Evolutionary conservation across 108 stramenopile genomes (phyloP).

Genomic region (Cyclostephanos tholiformis): DNA sequence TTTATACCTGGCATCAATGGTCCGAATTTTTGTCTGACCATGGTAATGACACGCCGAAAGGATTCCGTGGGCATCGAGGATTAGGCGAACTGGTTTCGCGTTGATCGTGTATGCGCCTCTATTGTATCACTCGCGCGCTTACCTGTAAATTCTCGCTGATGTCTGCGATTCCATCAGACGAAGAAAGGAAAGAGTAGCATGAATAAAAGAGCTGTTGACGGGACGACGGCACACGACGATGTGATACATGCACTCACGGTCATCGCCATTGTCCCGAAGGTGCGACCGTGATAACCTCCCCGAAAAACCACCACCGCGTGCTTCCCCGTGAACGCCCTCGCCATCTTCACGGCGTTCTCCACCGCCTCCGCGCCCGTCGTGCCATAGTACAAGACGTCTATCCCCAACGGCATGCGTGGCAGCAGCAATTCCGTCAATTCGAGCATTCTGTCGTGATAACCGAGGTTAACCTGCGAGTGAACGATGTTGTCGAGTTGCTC

Average conservation of each 20-base stretch:
- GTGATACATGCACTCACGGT: slow-evolving; percentile 48
- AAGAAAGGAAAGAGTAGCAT: not conserved
- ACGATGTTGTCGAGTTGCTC: slow-evolving; percentile 63
- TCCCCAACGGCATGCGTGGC: slow-evolving; percentile 27
- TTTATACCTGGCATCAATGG: slow-evolving; percentile 21
- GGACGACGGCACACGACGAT: not conserved
- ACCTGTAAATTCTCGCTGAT: slow-evolving; percentile 41
- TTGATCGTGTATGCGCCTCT: not conserved
- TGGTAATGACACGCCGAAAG: not conserved
- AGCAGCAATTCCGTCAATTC: slow-evolving; percentile 59
- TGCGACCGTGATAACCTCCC: slow-evolving; percentile 76
- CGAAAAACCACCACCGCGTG: slow-evolving; percentile 61
- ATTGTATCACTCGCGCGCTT: not conserved
- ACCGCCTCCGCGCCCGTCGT: slow-evolving; percentile 79
- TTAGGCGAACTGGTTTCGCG: not conserved
- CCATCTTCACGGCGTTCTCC: slow-evolving; percentile 72
- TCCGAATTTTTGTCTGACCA: slow-evolving; percentile 26
- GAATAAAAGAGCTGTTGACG: no score
- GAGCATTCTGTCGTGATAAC: slow-evolving; percentile 57
- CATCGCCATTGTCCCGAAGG: slow-evolving; percentile 73
- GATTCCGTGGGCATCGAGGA: not conserved
- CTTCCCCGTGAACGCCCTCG: slow-evolving; percentile 68
- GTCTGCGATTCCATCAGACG: slow-evolving; percentile 11
- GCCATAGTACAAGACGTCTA: slow-evolving; percentile 63
- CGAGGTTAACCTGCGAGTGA: slow-evolving; percentile 53